Evolutionary conservation across 805 yeast species (phyloP), one percentile per base, ranked within the genome.

Genomic region (Candida ponderosae): DNA sequence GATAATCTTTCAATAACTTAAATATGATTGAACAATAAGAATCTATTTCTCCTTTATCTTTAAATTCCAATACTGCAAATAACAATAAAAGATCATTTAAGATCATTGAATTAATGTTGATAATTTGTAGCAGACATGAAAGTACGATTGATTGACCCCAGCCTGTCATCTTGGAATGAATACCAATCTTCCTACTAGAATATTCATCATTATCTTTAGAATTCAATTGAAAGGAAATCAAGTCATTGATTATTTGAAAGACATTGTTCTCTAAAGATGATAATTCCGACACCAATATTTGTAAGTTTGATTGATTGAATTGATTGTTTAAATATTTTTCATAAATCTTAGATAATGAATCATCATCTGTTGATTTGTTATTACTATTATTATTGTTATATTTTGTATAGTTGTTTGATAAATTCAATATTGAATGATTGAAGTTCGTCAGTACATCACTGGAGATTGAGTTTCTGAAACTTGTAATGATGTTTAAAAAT

Each of bases 401-500:
- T n/a, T n/a, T n/a, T n/a, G n/a, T n/a, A 7, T 59, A 56, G 26
- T 64, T 64, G 7, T 62, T 60, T 10, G 66, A 43, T 21, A 71
- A 53, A 14, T 64, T 62, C 6, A 65, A 39, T 28, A 74, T 54
- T 7, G 61, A 57, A 10, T 46, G 46, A 21, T 62, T 50, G 15
- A 70, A 51, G 5, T 58, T 49, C 3, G 48, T 42, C 4, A 66
- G 43, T 1, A 63, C 58, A 11, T 62, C 62, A 32, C 50, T 50
- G 1, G 74, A 56, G 21, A 72, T 49, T 3, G 65, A 58, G 2
- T 54, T 45, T 18, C 65, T 59, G 47, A 74, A 76, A 0, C 62
- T 56, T n/a, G 60, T 45, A 20, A 69, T 42, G 1, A 60, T 51
- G 30, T 57, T 50, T 27, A 69, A 40, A 18, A 56, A 55, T 13